Evolutionary conservation across 371 early-diverging fungal genomes (phyloP), one percentile per base, ranked within the genome.

Genomic region (Nematocida sp.): DNA sequence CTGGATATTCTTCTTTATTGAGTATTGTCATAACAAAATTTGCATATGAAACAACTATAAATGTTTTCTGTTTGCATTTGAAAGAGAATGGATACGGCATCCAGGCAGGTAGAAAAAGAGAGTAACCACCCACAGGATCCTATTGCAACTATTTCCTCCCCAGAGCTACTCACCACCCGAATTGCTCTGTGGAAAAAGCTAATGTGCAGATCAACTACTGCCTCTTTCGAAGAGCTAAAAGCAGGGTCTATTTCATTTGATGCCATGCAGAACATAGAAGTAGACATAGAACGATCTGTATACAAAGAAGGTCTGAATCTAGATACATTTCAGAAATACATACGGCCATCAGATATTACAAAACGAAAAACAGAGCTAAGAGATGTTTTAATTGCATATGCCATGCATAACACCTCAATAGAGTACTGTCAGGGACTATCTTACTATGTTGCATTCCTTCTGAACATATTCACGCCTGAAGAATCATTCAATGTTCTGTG

Each of bases 371-470:
- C 46, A 51, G 74, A 70, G 43, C 53, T 84, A 37, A 78, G 78
- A 41, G 79, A 80, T 17, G 65, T 84, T n/a, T 76, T 84, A n/a
- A 66, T 79, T 2, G 81, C 81, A 25, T 80, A 76, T 65, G 79
- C 84, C 11, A 80, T 79, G 58, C 62, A 78, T 40, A 76, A 75
- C 29, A 77, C 76, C 29, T 29, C 48, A 7, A 79, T 84, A 54
- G 83, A 82, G 52, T 84, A 84, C 60, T 84, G 84, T 70, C 84
- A 84, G 53, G 84, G 84, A 11, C 83, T 84, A 78, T 79, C 81
- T 32, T 78, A 75, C 52, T 77, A 81, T 52, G 77, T 77, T 38
- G 82, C 70, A 48, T 45, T 83, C 21, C 47, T 84, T 35, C 46
- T 84, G 32, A 80, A 79, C 78, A 78, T 81, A 63, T 83, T 79